Base-by-base conservation (phyloP, 2,329 filamentous ascomycete species). In the Tricladium varicosporioides region DNA sequence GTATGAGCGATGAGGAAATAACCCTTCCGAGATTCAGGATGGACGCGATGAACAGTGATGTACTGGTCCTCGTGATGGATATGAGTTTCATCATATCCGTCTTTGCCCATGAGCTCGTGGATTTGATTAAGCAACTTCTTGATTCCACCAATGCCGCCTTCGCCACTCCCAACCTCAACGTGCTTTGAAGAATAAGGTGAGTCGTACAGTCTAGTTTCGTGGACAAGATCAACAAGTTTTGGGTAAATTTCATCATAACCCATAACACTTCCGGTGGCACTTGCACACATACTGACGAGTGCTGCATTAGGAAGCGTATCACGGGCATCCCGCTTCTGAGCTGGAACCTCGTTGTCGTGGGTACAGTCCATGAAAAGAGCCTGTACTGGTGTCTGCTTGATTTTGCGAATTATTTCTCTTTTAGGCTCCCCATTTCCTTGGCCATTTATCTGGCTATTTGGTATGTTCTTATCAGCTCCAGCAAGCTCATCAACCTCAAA, bases 341-440 rank as follows among this genome's bases (percentile, higher is more conserved):
- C 91, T 0, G 94, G 94, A 1, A 91, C 89, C 75, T 99, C 93
- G 67, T 99, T 99, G 75, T 99, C 94, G 72, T 99, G 94, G 0
- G 95, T 99, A 73, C 95, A 99, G 71, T 99, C 95, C 92, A 97
- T 97, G 74, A 99, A 97, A 1, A 99, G 78, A 0, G 93, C 94
- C 63, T 96, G 92, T 0, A 97, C 88, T 3, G 92, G 91, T 2
- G 86, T 89, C n/a, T 89, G 87, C 63, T 91, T 90, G 72, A 99
- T 92, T 60, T 82, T 87, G 63, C 87, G 88, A 63, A 96, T 80
- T 15, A 89, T 82, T 67, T 68, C 67, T 58, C 50, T 67, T 10
- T 71, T 70, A 13, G 70, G 60, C 11, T 70, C 63, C 5, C 69
- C 63, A 56, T 70, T 69, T 3, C 61, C 42, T 67, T 61, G 55